Base-by-base conservation (phyloP, 2,329 filamentous ascomycete genomes). In the Rutstroemia sp. region DNA sequence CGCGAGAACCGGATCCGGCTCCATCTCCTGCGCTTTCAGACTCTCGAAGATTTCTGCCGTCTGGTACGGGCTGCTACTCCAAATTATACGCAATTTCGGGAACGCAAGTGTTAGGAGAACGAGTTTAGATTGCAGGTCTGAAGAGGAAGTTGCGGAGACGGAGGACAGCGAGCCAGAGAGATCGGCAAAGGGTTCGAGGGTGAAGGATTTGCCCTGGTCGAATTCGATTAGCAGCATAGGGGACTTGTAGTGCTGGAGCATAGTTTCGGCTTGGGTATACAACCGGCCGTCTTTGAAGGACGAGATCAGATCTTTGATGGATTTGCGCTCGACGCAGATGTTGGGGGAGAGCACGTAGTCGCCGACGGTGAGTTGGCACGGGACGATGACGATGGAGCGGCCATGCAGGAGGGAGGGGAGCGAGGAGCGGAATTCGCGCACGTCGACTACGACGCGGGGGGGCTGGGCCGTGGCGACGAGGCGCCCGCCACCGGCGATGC, bases 141-240 rank as follows among this genome's bases (percentile, higher is more conserved):
- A 86, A 0, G 83, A 79, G 57, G 74, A 72, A 48, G 77, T 76
- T 0, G 86, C 79, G 53, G 83, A 82, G 49, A 87, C 79, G 59
- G 86, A 82, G 56, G 75, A 78, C 9, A 85, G 71, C 54, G 79
- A 82, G n/a, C 82, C 77, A 8, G 79, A 78, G 53, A 86, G 66
- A 72, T 88, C 85, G 49, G 86, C 85, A 65, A 90, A 80, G 0
- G 88, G 87, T 70, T 92, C 94, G 16, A 99, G 84, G 0, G 92
- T 97, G 72, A 99, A 99, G 4, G 89, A 92, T 71, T 95, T 96
- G 75, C 95, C 92, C 69, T 95, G 88, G 70, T 96, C 92, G 70
- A 99, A 99, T 72, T 99, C 94, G 67, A 99, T 97, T 46, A 99
- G 82, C 6, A 99, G 83, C 82, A 97, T 89, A 0, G 91, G 87